Conservation (phyloP, 805 yeast genomes). For the Metschnikowia vanudenii region DNA sequence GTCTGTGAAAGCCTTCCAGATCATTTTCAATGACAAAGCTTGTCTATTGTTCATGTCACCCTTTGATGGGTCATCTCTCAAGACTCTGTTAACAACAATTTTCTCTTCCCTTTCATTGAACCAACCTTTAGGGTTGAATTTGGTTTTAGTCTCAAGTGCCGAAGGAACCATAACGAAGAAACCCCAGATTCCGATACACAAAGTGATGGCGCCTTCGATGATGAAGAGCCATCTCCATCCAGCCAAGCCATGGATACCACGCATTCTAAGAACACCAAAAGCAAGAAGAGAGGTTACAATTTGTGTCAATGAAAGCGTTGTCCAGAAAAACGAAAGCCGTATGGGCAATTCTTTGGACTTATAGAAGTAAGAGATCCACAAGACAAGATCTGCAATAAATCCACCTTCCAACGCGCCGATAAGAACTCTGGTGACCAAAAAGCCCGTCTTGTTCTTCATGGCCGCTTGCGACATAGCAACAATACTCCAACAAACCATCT, state of each 20-base stretch:
- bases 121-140: constrained; percentile 51
- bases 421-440: constrained; percentile 48
- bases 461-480: constrained; percentile 54
- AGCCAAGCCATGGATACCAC: constrained; percentile 42
- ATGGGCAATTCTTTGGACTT: constrained; percentile 56
- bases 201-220: constrained; percentile 60
- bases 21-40: constrained; percentile 42
- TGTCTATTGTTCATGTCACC: constrained; percentile 66
- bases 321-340: constrained; percentile 60
- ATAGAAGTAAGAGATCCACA: constrained; percentile 68
- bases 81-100: constrained; percentile 55
- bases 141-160: constrained; percentile 50
- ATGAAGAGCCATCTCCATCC: constrained; percentile 70
- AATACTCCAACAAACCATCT: constrained; percentile 54
- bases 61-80: constrained; percentile 60
- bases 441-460: constrained; percentile 41
- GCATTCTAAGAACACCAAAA: constrained; percentile 52
- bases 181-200: constrained; percentile 47
- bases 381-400: constrained; percentile 47
- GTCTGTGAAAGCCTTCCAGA: constrained; percentile 44
- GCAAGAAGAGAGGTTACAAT: constrained; percentile 48
- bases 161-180: constrained; percentile 54
- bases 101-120: constrained; percentile 52
- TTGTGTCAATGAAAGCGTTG: constrained; percentile 49
- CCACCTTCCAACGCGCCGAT: constrained; percentile 67